Percentiles rank a stretch among this genome's conserved stretches.
phyloP scores from a whole-genome alignment of 257 asterid genomes.

The Capsicum chinense region DNA sequence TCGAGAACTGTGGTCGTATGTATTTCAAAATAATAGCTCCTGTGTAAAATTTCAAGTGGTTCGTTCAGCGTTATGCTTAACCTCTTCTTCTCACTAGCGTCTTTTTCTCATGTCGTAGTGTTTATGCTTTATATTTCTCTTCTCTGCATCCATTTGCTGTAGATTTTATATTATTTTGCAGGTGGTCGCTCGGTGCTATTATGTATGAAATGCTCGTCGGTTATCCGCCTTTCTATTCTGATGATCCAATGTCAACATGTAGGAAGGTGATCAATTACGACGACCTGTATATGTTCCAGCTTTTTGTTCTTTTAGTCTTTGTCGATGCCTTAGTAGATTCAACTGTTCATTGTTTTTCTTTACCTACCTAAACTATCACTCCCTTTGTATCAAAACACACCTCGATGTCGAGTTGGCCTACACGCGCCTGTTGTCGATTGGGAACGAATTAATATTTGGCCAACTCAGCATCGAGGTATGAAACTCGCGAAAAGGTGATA shows the following conservation, averaged over 20 bases:
- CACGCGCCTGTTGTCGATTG: not conserved
- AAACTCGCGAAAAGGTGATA: not conserved
- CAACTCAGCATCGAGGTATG: not conserved
- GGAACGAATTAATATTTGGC: not conserved
- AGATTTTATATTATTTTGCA: constrained; percentile 19
- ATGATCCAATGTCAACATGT: constrained; percentile 53
- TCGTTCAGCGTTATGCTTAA: not conserved
- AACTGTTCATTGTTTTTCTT: not conserved
- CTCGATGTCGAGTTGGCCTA: not conserved
- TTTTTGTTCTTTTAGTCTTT: not conserved
- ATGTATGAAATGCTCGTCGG: constrained; percentile 60
- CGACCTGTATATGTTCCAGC: not conserved
- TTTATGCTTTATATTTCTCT: not conserved
- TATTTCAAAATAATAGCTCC: not conserved
- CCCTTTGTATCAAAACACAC: not conserved
- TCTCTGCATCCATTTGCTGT: not conserved
- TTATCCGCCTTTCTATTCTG: constrained; percentile 55
- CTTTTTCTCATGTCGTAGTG: not conserved
- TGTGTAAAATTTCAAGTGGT: not conserved
- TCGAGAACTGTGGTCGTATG: not conserved
- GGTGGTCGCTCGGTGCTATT: constrained; percentile 61
- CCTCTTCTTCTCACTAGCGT: not conserved
- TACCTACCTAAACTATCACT: not conserved
- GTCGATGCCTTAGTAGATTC: not conserved
- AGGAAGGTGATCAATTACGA: constrained; percentile 42